Evolutionary conservation across 257 asterid genomes (phyloP).

Genomic region (Oldenlandia corymbosa): DNA sequence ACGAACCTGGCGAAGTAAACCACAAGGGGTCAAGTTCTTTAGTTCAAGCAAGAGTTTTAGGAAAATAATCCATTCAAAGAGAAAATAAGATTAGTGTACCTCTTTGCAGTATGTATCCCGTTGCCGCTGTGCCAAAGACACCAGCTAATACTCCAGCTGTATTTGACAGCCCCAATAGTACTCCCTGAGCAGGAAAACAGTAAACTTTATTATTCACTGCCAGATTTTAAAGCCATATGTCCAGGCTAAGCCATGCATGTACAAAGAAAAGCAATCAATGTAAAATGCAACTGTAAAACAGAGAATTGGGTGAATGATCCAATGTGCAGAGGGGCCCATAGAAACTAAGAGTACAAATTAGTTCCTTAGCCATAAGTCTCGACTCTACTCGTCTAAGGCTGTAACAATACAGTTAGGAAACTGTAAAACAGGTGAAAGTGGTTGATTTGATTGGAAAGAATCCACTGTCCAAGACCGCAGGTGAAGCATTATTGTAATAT

Average conservation of each 20-base stretch:
- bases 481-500: background rate
- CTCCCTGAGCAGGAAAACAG: constrained; percentile 49
- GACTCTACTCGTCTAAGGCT: background rate
- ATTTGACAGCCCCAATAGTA: constrained; percentile 75
- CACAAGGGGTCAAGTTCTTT: background rate
- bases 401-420: background rate
- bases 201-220: background rate
- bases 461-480: background rate
- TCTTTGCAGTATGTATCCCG: constrained; percentile 92
- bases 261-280: background rate
- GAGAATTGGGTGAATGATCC: background rate
- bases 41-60: background rate
- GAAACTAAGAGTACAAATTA: background rate
- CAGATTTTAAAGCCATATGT: background rate
- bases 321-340: background rate
- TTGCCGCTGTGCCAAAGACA: constrained; percentile 94
- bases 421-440: background rate
- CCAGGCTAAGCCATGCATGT: background rate
- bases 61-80: background rate
- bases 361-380: background rate
- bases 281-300: background rate
- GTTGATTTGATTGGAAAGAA: background rate
- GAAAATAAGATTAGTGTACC: constrained; percentile 36
- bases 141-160: constrained; percentile 99
- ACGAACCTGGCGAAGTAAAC: constrained; percentile 55